Percentiles rank a stretch among this genome's conserved stretches.
Evolutionary conservation across 2,329 filamentous ascomycete species (phyloP).

Genomic region (Diaporthe velutina): DNA sequence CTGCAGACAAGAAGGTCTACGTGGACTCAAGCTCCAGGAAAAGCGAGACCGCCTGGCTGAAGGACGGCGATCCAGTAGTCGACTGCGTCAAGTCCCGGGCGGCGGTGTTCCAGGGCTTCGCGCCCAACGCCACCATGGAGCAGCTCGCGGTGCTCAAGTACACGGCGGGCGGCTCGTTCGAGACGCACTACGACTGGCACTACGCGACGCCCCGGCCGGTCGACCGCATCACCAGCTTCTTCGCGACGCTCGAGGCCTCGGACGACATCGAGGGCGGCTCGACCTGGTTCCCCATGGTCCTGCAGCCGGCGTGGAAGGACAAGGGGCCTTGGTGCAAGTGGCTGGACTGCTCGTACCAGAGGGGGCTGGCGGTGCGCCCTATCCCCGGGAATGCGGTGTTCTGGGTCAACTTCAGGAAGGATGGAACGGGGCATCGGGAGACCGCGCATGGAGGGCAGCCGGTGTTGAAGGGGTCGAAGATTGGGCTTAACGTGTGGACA

Average conservation of each 20-base stretch:
- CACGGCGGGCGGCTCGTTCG: conserved; percentile 13
- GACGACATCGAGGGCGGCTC: conserved; percentile 26
- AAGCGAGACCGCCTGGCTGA: conserved; percentile 29
- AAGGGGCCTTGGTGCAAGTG: conserved; percentile 23
- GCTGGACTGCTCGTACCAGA: conserved; percentile 33
- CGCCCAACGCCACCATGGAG: conserved; percentile 22
- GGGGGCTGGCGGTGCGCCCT: conserved; percentile 61
- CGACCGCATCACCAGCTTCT: conserved; percentile 30
- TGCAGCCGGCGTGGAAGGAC: conserved; percentile 18
- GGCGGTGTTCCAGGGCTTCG: conserved; percentile 25
- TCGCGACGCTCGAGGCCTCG: conserved; percentile 23
- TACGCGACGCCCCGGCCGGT: neutral
- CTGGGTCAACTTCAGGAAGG: conserved; percentile 68
- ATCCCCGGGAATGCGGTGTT: conserved; percentile 67
- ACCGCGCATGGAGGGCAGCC: conserved; percentile 68
- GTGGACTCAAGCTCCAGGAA: conserved; percentile 18
- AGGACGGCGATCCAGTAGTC: conserved; percentile 7
- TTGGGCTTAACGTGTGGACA: conserved; percentile 70
- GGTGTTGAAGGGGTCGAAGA: conserved; percentile 63
- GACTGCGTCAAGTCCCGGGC: conserved; percentile 12
- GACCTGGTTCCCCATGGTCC: conserved; percentile 37
- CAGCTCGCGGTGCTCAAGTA: conserved; percentile 31
- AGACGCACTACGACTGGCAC: conserved; percentile 30
- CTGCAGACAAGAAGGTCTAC: neutral
- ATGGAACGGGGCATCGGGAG: conserved; percentile 62